Conservation (phyloP, 306 rosid genomes). For the Quercus variabilis region DNA sequence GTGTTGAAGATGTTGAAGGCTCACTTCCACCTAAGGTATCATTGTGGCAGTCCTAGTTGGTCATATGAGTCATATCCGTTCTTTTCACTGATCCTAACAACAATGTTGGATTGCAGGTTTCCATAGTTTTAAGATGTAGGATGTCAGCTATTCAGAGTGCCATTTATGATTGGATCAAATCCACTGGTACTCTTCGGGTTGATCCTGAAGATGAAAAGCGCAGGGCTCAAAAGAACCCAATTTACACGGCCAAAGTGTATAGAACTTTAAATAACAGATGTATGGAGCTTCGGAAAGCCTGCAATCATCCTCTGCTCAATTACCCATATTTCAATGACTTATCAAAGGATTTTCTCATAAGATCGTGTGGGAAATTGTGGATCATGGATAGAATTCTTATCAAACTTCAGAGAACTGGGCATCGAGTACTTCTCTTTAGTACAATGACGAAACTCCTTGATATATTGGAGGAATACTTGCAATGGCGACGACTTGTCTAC, state of each 20-base stretch:
- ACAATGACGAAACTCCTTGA: constrained; percentile 98
- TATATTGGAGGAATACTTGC: constrained; percentile 89
- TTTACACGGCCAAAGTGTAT: constrained; percentile 71
- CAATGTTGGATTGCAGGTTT: constrained; percentile 63
- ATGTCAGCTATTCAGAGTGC: constrained; percentile 97
- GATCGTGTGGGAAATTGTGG: constrained; percentile 96
- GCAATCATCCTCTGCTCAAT: constrained; percentile 94
- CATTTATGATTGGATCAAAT: constrained; percentile 91
- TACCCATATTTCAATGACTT: constrained; percentile 67
- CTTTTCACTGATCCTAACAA: constrained; percentile 21
- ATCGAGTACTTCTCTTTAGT: constrained; percentile 92
- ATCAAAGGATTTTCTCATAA: constrained; percentile 66
- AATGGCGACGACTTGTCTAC: constrained; percentile 78
- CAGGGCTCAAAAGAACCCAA: constrained; percentile 67
- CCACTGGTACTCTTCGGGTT: constrained; percentile 94
- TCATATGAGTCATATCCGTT: constrained; percentile 3
- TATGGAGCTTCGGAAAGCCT: constrained; percentile 95
- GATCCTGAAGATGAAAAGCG: constrained; percentile 85
- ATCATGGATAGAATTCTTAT: constrained; percentile 88
- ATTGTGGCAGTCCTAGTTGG: constrained; percentile 22
- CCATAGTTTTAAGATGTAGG: constrained; percentile 76
- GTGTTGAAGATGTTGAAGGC: constrained; percentile 99
- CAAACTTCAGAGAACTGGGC: constrained; percentile 93
- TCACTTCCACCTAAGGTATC: constrained; percentile 92
- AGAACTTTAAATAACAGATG: constrained; percentile 90